Percentiles rank a stretch among this genome's conserved stretches.
Evolutionary conservation across 257 asterid species (phyloP).

Genomic region (Fraxinus quadrangulata): DNA sequence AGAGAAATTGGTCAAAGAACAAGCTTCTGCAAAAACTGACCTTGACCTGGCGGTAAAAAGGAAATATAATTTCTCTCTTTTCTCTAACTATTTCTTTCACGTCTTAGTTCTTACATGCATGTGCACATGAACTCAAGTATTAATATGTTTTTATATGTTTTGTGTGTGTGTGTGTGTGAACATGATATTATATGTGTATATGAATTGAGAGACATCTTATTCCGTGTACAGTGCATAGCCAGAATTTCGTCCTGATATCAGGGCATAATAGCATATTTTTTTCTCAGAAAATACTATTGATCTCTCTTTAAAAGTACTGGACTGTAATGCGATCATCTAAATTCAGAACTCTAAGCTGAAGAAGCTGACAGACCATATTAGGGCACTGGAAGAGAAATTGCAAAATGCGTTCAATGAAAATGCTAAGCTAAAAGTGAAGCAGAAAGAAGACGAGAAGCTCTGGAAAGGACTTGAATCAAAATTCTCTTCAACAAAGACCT

Average conservation of each 20-base stretch:
- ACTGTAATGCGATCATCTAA: constrained; percentile 25
- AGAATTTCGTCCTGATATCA: constrained; percentile 17
- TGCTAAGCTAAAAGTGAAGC: constrained; percentile 77
- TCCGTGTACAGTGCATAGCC: background rate
- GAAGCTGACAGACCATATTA: constrained; percentile 69
- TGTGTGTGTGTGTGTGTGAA: background rate
- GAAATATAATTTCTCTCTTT: constrained; percentile 7
- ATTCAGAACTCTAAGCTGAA: constrained; percentile 83
- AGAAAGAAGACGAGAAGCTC: constrained; percentile 93
- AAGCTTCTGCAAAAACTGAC: constrained; percentile 87
- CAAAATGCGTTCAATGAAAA: constrained; percentile 87
- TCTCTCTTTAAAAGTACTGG: constrained; percentile 25
- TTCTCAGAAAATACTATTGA: background rate
- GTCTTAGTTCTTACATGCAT: background rate
- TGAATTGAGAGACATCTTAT: background rate
- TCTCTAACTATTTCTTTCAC: background rate
- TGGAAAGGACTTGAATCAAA: constrained; percentile 94
- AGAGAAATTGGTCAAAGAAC: constrained; percentile 95
- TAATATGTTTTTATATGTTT: constrained; percentile 14
- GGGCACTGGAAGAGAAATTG: constrained; percentile 76
- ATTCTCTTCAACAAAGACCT: constrained; percentile 70
- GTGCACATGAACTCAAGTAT: constrained; percentile 13
- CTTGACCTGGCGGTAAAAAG: constrained; percentile 77
- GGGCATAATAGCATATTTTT: constrained; percentile 10
- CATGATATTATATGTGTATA: background rate